A percentile compares a stretch with the other conserved stretches of the same genome.
Conservation (phyloP, 768 basidiomycete genomes). For the Russula abietina region DNA sequence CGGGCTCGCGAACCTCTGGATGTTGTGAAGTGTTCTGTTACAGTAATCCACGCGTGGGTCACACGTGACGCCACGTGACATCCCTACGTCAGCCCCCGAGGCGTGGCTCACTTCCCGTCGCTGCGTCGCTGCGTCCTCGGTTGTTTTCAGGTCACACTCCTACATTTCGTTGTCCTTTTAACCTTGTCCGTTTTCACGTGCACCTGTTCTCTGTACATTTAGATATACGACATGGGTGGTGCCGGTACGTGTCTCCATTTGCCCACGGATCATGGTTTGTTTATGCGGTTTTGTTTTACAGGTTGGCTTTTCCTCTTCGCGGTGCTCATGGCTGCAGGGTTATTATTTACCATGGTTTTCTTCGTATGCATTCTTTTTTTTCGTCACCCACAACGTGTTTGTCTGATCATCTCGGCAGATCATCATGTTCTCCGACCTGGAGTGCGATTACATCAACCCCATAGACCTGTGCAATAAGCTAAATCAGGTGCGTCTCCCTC, state of each 20-base stretch:
- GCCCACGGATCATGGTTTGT: not conserved
- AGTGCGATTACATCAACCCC: constrained; percentile 99
- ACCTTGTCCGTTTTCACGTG: not conserved
- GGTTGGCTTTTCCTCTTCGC: constrained; percentile 97
- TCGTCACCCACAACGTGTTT: not conserved
- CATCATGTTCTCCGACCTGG: constrained; percentile 99
- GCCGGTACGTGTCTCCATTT: constrained; percentile 34
- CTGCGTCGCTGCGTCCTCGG: not conserved
- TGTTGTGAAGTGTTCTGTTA: too few species aligned
- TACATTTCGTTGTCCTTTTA: not conserved
- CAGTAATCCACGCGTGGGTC: too few species aligned
- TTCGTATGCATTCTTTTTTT: constrained; percentile 64
- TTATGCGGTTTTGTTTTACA: constrained; percentile 29
- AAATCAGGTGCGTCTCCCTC: constrained; percentile 61
- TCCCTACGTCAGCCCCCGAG: constrained; percentile 10
- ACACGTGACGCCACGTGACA: not conserved
- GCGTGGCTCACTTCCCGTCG: not conserved
- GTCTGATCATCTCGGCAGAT: constrained; percentile 51
- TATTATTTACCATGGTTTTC: constrained; percentile 99
- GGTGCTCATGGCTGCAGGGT: constrained; percentile 89
- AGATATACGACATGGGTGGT: constrained; percentile 35
- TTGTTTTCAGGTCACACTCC: not conserved
- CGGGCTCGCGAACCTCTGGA: not conserved
- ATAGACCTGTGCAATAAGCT: constrained; percentile 99
- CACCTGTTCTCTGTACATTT: constrained; percentile 5